A percentile compares a stretch with the other conserved stretches of the same genome.
These are phyloP conservation scores for Hypocrella siamensis DNA, from an alignment of 2,329 filamentous ascomycete genomes.

Conservation along the genomic window DNA sequence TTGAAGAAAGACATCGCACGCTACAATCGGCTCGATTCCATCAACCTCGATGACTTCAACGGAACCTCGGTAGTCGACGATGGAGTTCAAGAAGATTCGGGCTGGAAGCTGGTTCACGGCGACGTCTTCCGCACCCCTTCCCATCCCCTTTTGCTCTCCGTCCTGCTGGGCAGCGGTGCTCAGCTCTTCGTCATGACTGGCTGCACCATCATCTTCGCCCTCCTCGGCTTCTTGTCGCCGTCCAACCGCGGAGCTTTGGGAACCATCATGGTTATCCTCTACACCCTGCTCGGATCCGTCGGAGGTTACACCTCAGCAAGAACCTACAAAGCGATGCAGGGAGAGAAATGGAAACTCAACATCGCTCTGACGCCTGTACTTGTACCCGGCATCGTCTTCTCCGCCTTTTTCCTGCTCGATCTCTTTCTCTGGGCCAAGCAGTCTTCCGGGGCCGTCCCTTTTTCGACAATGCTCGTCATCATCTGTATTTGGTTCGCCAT, in stretches of 20 bases:
- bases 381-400: conserved; percentile 75
- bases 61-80: conserved; percentile 70
- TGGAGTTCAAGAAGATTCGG: conserved; percentile 91
- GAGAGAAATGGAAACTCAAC: conserved; percentile 88
- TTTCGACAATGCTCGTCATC: conserved; percentile 91
- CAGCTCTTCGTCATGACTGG: conserved; percentile 98
- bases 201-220: conserved; percentile 81
- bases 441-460: conserved; percentile 86
- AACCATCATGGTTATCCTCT: conserved; percentile 84
- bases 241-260: conserved; percentile 89
- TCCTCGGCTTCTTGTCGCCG: conserved; percentile 87
- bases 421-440: conserved; percentile 90
- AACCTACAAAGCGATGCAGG: conserved; percentile 87
- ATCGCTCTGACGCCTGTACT: conserved; percentile 77
- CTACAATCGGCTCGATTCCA: conserved; percentile 87
- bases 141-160: conserved; percentile 67
- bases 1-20: conserved; percentile 89
- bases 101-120: conserved; percentile 96
- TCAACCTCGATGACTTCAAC: conserved; percentile 77
- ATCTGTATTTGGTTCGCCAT: conserved; percentile 94
- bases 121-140: conserved; percentile 88
- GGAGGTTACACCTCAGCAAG: conserved; percentile 82
- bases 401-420: conserved; percentile 82
- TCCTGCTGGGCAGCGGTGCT: conserved; percentile 83
- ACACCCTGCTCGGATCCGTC: conserved; percentile 82